These are phyloP conservation scores for Talaromyces sp. DNA, from an alignment of 2,329 filamentous ascomycete species.

Conservation along the genomic window DNA sequence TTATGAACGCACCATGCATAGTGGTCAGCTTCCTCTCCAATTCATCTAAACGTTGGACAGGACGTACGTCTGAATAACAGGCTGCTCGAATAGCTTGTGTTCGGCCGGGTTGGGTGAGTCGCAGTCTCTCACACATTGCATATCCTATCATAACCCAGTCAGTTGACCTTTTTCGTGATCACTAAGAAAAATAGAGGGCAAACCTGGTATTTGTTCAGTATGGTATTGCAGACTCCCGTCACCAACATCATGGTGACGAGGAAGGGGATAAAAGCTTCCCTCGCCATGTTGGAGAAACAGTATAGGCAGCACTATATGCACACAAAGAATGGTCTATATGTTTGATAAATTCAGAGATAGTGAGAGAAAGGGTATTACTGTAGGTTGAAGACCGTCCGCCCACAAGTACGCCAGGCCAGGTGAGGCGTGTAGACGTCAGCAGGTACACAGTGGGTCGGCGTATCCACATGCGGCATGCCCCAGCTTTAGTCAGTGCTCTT, in stretches of 20 bases:
- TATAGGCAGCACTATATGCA: not conserved
- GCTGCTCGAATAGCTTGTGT: conserved; percentile 79
- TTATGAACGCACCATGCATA: not conserved
- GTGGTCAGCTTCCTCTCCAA: not conserved
- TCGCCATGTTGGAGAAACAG: conserved; percentile 56
- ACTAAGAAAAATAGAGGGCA: not conserved
- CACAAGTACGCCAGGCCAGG: not conserved
- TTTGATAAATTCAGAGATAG: not conserved
- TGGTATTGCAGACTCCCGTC: conserved; percentile 93
- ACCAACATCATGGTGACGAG: conserved; percentile 94
- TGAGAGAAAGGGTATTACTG: not conserved
- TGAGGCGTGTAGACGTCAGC: not conserved
- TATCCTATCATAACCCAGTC: conserved; percentile 56
- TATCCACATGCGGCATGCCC: not conserved
- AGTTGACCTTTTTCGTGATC: not conserved
- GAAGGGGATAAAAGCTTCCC: conserved; percentile 70
- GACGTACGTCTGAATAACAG: conserved; percentile 78
- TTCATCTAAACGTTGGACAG: conserved; percentile 19
- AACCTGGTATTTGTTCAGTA: conserved; percentile 95
- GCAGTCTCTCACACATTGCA: conserved; percentile 94
- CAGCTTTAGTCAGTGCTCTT: not conserved
- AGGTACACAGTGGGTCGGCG: not conserved
- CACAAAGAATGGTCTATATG: not conserved
- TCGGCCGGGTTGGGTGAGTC: conserved; percentile 63
- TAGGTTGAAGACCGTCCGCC: not conserved